phyloP scores from a whole-genome alignment of 75 land plant genomes.

The Sequoia sempervirens region DNA sequence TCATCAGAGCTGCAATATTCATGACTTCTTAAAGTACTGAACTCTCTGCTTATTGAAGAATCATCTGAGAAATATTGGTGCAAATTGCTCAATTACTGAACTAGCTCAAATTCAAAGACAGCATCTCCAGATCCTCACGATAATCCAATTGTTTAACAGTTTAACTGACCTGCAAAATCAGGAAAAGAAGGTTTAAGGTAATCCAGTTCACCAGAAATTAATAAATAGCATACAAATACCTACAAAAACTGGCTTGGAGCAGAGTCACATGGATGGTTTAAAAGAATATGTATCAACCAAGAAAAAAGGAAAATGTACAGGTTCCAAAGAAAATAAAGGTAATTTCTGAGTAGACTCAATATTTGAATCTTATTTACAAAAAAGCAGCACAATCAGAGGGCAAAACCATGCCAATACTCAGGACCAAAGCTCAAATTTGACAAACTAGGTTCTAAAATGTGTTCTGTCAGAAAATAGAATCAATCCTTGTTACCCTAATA shows the following conservation, averaged over 20 bases:
- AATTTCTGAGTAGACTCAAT: background rate
- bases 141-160: background rate
- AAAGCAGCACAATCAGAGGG: background rate
- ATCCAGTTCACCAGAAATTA: background rate
- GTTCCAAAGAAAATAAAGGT: background rate
- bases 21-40: slow-evolving; percentile 20
- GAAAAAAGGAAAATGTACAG: background rate
- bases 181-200: background rate
- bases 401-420: background rate
- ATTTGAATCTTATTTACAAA: background rate
- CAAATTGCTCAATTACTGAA: background rate
- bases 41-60: background rate
- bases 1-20: slow-evolving; percentile 65
- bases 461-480: background rate
- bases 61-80: background rate
- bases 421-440: background rate
- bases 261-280: background rate
- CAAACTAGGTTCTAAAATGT: background rate
- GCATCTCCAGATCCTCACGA: background rate
- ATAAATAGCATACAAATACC: background rate
- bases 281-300: background rate
- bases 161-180: background rate
- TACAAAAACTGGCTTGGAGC: background rate
- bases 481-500: background rate
- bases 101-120: background rate